These are phyloP conservation scores for Albugo candida DNA, from an alignment of 352 stramenopile species.

Conservation along the genomic window DNA sequence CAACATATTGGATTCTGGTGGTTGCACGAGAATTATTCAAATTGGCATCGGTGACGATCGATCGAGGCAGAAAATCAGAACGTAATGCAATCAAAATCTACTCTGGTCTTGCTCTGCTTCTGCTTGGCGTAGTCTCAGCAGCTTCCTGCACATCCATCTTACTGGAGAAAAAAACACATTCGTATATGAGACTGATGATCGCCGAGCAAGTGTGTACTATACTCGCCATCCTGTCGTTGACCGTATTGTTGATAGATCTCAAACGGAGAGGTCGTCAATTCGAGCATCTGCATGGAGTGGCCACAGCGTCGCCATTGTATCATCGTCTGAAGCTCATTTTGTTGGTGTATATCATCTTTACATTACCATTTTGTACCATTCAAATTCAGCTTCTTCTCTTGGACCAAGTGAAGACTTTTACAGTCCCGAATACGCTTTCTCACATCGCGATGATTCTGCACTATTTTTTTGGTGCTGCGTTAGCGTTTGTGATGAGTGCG, in stretches of 20 bases:
- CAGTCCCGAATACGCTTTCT: conserved; percentile 30
- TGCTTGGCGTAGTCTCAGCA: background rate
- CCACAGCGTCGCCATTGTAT: background rate
- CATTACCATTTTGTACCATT: conserved; percentile 35
- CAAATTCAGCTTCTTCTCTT: conserved; percentile 27
- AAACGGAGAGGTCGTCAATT: background rate
- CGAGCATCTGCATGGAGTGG: background rate
- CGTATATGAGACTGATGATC: background rate
- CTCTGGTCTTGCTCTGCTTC: background rate
- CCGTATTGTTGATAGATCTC: background rate
- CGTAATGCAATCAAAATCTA: background rate
- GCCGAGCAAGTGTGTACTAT: background rate
- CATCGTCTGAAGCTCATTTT: background rate
- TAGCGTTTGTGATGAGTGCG: conserved; percentile 44
- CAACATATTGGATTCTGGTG: conserved; percentile 4
- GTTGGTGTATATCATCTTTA: conserved; percentile 21
- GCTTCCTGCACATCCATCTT: background rate
- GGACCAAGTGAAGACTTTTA: conserved; percentile 17
- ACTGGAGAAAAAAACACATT: background rate
- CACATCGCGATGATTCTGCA: conserved; percentile 36
- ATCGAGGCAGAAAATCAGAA: background rate
- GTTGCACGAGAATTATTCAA: background rate
- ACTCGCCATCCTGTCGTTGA: background rate
- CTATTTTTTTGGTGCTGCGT: conserved; percentile 37
- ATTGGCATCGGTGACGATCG: background rate